Evolutionary conservation across 139 green algal species (phyloP), one percentile per base, ranked within the genome.

Genomic region (Volvox reticuliferus): DNA sequence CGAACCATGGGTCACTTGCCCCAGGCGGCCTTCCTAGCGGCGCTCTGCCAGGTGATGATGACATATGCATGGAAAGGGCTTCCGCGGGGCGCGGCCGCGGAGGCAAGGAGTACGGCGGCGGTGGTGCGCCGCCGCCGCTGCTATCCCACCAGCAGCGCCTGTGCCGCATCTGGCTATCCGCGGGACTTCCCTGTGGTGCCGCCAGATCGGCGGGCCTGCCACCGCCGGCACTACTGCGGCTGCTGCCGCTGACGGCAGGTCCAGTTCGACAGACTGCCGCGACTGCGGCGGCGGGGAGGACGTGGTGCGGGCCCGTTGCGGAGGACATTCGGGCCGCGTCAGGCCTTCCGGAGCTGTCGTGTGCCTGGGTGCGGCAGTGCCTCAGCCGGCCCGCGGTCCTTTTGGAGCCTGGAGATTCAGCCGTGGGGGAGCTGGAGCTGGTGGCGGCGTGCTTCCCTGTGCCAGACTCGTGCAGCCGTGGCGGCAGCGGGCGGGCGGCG

Each of bases 231-330:
- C 30, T 79, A 30, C 71, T 75, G 32, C 30, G 69, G 24, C 32
- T 86, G n/a, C 67, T 91, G 28, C 68, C 77, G 37, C 88, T 79
- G 28, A n/a, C n/a, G n/a, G n/a, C n/a, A n/a, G n/a, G n/a, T n/a
- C n/a, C n/a, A n/a, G n/a, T n/a, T n/a, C n/a, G n/a, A n/a, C n/a
- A n/a, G n/a, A n/a, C 65, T 28, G 65, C 65, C 22, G 44, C 26
- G 30, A 35, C 17, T 26, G 21, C 78, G 78, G 44, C 44, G 44
- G 44, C 44, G 9, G 44, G 44, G 44, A 55, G 44, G 44, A 55
- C 44, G 44, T 55, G 44, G 44, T 55, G 44, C 44, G 44, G 44
- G 44, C 44, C 36, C 30, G 28, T 16, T 22, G 85, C 78, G 55
- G 90, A 92, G 44, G 32, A 13, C 67, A 1, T 87, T 6, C 28